These are phyloP conservation scores for Fraxinus angustifolia DNA, from an alignment of 305 asterid genomes.

Conservation along the genomic window DNA sequence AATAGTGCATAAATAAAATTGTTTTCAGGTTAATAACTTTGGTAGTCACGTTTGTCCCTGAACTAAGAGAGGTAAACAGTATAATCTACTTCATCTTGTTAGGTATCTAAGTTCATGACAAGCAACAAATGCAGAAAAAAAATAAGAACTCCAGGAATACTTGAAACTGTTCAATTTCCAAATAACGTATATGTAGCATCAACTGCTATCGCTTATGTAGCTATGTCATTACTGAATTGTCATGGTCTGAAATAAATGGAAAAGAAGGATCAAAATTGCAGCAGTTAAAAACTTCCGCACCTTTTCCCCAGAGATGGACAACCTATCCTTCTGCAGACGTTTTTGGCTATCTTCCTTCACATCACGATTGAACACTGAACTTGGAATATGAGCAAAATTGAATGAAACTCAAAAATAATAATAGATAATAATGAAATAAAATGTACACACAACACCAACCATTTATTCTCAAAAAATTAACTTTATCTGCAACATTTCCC, in stretches of 20 bases:
- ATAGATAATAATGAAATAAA: neutral
- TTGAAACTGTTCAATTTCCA: neutral
- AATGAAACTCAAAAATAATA: slow-evolving; percentile 5
- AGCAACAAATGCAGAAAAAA: neutral
- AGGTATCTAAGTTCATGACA: neutral
- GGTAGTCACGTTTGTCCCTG: neutral
- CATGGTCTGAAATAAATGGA: neutral
- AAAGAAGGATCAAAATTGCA: neutral
- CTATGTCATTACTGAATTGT: neutral
- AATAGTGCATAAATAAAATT: neutral
- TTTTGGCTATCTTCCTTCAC: slow-evolving; percentile 25
- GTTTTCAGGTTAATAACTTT: neutral
- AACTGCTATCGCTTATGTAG: neutral
- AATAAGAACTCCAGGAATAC: neutral
- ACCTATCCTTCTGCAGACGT: slow-evolving; percentile 25
- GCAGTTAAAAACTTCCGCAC: slow-evolving; percentile 23
- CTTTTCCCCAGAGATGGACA: slow-evolving; percentile 30
- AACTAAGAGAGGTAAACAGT: neutral
- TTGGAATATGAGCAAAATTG: slow-evolving; percentile 21
- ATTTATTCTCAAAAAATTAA: slow-evolving; percentile 25
- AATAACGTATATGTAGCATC: neutral
- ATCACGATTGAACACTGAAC: slow-evolving; percentile 37
- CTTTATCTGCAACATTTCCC: slow-evolving; percentile 26
- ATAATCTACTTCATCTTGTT: neutral
- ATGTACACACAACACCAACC: slow-evolving; percentile 37